Evolutionary conservation across 805 yeast species (phyloP).

Genomic region (Candida alai): DNA sequence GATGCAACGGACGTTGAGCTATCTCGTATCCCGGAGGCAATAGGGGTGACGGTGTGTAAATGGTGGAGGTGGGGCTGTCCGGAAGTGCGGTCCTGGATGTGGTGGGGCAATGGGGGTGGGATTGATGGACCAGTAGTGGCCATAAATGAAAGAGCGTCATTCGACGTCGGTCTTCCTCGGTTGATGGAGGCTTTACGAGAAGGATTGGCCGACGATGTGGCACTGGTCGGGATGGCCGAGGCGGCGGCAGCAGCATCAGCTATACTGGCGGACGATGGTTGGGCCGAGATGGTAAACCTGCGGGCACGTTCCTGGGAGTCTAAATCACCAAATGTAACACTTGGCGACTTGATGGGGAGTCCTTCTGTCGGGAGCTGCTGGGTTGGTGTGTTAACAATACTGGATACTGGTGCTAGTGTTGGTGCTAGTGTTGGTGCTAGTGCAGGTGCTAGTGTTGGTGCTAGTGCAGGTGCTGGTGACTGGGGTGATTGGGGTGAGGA

Average conservation of each 20-base stretch:
- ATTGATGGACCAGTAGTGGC: neutral
- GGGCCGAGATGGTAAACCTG: constrained; percentile 41
- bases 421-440: constrained; percentile 5
- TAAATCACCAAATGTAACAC: constrained; percentile 35
- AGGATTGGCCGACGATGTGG: neutral
- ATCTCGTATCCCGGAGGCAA: neutral
- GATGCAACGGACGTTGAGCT: constrained; percentile 4
- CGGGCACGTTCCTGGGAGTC: constrained; percentile 34
- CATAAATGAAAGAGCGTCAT: constrained; percentile 8
- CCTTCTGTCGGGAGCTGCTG: constrained; percentile 1
- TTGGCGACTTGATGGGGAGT: constrained; percentile 9
- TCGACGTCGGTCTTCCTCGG: constrained; percentile 9
- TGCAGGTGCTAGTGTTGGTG: neutral
- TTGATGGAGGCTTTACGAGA: neutral
- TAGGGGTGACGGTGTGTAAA: neutral
- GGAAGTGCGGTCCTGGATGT: neutral
- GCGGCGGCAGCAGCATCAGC: constrained; percentile 10
- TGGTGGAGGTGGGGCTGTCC: constrained; percentile 8
- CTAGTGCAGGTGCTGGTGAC: constrained; percentile 1
- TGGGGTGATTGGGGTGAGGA: neutral
- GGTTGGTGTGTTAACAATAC: no score
- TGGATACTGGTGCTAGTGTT: constrained; percentile 1
- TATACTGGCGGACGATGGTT: constrained; percentile 35
- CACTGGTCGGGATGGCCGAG: constrained; percentile 2
- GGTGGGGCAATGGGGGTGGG: neutral